Base-by-base conservation (phyloP, 2,329 filamentous ascomycete genomes). In the Nannizziopsis barbatae region DNA sequence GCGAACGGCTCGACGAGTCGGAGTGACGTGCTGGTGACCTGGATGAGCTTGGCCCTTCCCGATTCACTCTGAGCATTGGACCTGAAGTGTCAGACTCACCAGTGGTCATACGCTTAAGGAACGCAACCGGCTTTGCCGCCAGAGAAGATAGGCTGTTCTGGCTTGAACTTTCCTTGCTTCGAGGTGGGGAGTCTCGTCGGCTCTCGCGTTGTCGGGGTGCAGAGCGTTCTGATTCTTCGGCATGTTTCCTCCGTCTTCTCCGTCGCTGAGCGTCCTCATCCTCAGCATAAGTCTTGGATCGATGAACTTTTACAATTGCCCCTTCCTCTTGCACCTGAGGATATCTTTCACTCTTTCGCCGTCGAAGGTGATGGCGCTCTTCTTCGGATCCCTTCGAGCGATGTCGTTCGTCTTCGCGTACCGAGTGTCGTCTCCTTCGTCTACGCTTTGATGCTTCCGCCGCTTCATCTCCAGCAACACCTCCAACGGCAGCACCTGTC, bases 41-140 rank as follows among this genome's bases (percentile, higher is more conserved):
- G 15, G 47, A 49, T 14, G 50, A 47, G 14, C 38, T 31, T 14
- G 46, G 44, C 5, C 63, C 65, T 46, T 54, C 50, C 37, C 59
- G 58, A 47, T 68, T 68, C 14, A 70, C 53, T 45, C 60, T 64
- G 32, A 70, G 57, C 12, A 68, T 56, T n/a, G 62, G 66, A 0
- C 60, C 62, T 27, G 63, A 62, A 14, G 62, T 66, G 44, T 69
- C 63, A 4, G 66, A 68, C 37, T 67, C 60, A n/a, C 65, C 69
- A 12, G 60, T 61, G 12, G 61, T 62, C 57, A 69, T 63, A 22
- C 47, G 52, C 38, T 54, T 60, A 12, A 56, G 47, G 63, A 68
- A 40, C 3, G 50, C 47, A 40, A 53, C 47, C 3, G 53, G 52
- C 37, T 53, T 60, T 45, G 45, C 55, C 44, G 45, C 55, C 39